Evolutionary conservation across 192 early-diverging fungal species (phyloP).

Genomic region (Piromyces finnis): DNA sequence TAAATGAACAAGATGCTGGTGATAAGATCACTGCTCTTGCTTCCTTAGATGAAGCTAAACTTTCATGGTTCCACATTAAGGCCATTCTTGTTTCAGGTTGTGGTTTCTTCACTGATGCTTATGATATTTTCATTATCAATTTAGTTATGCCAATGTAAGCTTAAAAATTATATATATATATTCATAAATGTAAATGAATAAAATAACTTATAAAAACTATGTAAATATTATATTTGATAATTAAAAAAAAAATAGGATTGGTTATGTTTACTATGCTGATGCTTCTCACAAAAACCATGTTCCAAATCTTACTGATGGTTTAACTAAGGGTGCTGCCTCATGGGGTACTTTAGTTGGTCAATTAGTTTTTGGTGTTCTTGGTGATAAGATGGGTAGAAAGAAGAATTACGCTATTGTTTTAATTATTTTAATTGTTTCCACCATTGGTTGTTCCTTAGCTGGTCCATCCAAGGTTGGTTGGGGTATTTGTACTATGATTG

Average conservation of each 20-base stretch:
- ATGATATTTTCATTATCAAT: slow-evolving; percentile 88
- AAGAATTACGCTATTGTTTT: background rate
- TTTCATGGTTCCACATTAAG: slow-evolving; percentile 23
- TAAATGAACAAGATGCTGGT: background rate
- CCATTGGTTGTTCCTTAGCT: slow-evolving; percentile 19
- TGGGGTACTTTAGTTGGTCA: slow-evolving; percentile 87
- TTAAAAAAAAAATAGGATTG: slow-evolving; percentile 1
- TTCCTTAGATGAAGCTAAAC: slow-evolving; percentile 16
- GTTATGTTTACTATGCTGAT: slow-evolving; percentile 2
- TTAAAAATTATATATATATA: no score
- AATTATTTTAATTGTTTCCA: background rate
- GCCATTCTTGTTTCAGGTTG: slow-evolving; percentile 24
- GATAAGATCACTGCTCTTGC: slow-evolving; percentile 6
- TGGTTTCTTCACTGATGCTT: slow-evolving; percentile 85
- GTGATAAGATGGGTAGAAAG: slow-evolving; percentile 71
- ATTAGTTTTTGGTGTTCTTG: slow-evolving; percentile 70
- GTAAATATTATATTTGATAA: background rate
- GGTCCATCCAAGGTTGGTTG: background rate
- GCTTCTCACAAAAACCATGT: slow-evolving; percentile 19
- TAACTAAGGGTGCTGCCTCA: slow-evolving; percentile 73
- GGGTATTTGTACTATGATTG: slow-evolving; percentile 48
- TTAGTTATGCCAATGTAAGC: slow-evolving; percentile 64
- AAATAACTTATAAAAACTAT: slow-evolving; percentile 10
- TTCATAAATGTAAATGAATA: no score
- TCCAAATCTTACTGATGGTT: slow-evolving; percentile 52